phyloP scores from a whole-genome alignment of 768 basidiomycete genomes.

The Cyclocybe cylindracea region DNA sequence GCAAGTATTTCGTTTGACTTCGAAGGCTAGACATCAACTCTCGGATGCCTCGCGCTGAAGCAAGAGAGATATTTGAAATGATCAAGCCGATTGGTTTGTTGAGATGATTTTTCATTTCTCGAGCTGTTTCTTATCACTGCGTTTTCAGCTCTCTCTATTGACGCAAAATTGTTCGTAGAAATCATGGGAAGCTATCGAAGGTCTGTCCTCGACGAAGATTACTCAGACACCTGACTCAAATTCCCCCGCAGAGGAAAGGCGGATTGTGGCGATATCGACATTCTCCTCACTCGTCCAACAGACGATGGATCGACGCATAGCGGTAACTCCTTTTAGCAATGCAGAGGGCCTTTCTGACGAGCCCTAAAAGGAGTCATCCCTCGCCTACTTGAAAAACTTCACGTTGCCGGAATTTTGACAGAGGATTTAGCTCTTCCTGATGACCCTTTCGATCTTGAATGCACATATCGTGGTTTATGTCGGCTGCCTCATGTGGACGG shows the following conservation, averaged over 20 bases:
- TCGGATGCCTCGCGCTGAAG: conserved; percentile 86
- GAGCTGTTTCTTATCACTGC: neutral
- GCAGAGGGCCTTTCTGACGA: neutral
- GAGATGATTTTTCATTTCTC: neutral
- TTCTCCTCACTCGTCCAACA: conserved; percentile 77
- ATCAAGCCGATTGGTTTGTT: conserved; percentile 69
- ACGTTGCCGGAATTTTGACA: conserved; percentile 61
- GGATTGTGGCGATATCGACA: conserved; percentile 90
- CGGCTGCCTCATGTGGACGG: conserved; percentile 43
- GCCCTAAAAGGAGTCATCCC: conserved; percentile 55
- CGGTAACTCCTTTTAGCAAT: conserved; percentile 41
- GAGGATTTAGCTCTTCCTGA: conserved; percentile 79
- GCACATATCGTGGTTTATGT: conserved; percentile 83
- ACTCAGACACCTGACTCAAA: neutral
- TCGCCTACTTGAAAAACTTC: conserved; percentile 58
- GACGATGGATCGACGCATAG: conserved; percentile 74
- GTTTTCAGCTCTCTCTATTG: conserved; percentile 65
- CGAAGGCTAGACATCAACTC: conserved; percentile 68
- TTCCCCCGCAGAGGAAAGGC: conserved; percentile 61
- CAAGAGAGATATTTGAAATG: conserved; percentile 65
- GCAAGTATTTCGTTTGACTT: neutral
- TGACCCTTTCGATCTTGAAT: conserved; percentile 67
- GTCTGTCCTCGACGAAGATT: conserved; percentile 28
- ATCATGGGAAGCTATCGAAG: conserved; percentile 93
- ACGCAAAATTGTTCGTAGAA: conserved; percentile 70